These are phyloP conservation scores for Emmonsia crescens DNA, from an alignment of 2,329 filamentous ascomycete genomes.

Conservation along the genomic window DNA sequence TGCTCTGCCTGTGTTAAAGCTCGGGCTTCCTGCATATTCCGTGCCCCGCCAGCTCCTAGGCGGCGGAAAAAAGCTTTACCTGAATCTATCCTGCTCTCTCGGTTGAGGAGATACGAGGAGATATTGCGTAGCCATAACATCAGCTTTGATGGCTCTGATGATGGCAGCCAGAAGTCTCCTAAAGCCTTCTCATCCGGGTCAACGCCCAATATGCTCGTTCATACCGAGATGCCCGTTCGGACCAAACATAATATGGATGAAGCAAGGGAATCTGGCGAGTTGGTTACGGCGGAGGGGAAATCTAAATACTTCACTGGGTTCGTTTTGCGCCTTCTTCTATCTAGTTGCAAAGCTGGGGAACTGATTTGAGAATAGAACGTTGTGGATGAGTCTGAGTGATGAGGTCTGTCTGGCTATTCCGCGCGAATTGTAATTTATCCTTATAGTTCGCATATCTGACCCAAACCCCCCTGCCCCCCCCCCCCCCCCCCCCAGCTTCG, in stretches of 20 bases:
- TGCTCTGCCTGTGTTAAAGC: constrained; percentile 59
- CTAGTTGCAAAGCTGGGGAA: constrained; percentile 35
- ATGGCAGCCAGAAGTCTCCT: not conserved
- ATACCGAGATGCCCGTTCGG: constrained; percentile 15
- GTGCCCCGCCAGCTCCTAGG: constrained; percentile 17
- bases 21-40: constrained; percentile 49
- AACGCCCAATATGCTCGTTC: not conserved
- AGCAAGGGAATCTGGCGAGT: not conserved
- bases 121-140: constrained; percentile 56
- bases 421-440: not conserved
- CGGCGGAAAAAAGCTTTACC: constrained; percentile 53
- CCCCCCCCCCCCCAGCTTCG: too few relatives aligned
- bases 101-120: constrained; percentile 57
- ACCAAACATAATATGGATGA: constrained; percentile 5
- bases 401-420: constrained; percentile 2
- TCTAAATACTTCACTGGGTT: constrained; percentile 24
- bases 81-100: constrained; percentile 59
- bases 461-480: too few relatives aligned
- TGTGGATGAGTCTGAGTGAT: constrained; percentile 15
- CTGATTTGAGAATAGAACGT: not conserved
- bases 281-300: constrained; percentile 17
- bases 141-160: constrained; percentile 43
- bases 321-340: constrained; percentile 13
- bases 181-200: not conserved
- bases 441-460: not conserved